A percentile compares a stretch with the other conserved stretches of the same genome.
These are phyloP conservation scores for Lumnitzera racemosa DNA, from an alignment of 345 rosid genomes.

Conservation along the genomic window DNA sequence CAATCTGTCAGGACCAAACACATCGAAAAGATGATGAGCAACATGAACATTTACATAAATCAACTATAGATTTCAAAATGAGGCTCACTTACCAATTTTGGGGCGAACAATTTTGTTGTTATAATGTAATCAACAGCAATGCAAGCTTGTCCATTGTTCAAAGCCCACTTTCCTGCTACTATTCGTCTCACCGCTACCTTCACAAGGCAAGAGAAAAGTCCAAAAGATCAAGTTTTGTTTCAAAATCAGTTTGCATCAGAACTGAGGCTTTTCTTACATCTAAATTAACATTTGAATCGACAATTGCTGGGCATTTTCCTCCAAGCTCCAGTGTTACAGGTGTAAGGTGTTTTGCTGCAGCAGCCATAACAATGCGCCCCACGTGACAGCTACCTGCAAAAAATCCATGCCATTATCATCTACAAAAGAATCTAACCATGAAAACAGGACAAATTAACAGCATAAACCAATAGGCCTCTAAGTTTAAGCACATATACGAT, in stretches of 20 bases:
- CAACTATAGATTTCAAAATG: background rate
- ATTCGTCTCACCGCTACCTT: conserved; percentile 47
- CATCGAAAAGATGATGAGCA: background rate
- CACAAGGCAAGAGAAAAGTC: background rate
- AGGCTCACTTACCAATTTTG: conserved; percentile 28
- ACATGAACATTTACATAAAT: background rate
- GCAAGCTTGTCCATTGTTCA: conserved; percentile 48
- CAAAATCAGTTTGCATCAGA: background rate
- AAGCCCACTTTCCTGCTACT: conserved; percentile 44
- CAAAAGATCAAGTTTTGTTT: background rate
- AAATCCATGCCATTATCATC: background rate
- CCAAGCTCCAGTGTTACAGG: conserved; percentile 47
- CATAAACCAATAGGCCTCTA: no score
- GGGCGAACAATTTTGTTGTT: conserved; percentile 39
- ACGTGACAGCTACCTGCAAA: conserved; percentile 35
- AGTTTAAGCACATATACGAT: no score
- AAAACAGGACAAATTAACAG: no score
- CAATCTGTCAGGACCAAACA: conserved; percentile 20
- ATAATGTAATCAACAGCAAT: conserved; percentile 43
- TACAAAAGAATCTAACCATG: no score
- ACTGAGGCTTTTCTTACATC: conserved; percentile 15
- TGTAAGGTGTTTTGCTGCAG: conserved; percentile 50
- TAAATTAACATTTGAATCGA: conserved; percentile 34
- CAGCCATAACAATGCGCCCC: conserved; percentile 46
- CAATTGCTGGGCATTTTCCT: conserved; percentile 54